Conservation (phyloP, 768 basidiomycete species). For the Filobasidium wieringae region DNA sequence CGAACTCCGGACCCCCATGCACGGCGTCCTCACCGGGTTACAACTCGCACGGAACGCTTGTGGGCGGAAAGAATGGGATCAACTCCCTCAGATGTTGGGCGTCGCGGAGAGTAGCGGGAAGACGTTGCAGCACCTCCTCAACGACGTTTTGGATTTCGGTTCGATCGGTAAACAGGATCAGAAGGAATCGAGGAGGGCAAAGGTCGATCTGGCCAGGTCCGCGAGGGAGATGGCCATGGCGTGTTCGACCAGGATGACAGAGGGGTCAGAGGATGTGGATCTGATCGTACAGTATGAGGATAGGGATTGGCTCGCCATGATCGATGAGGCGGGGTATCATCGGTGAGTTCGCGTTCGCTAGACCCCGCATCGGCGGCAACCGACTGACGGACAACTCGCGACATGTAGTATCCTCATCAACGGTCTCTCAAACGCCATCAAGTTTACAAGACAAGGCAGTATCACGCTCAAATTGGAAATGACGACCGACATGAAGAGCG, state of each 20-base stretch:
- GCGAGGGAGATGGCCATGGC: background rate
- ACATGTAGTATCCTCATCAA: slow-evolving; percentile 23
- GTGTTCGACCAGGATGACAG: background rate
- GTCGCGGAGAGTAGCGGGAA: slow-evolving; percentile 18
- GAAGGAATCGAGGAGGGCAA: background rate
- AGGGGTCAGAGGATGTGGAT: background rate
- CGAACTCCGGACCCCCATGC: slow-evolving; percentile 27
- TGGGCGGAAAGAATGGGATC: slow-evolving; percentile 1
- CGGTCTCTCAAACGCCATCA: slow-evolving; percentile 22
- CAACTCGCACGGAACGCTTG: slow-evolving; percentile 18
- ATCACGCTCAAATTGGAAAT: slow-evolving; percentile 13
- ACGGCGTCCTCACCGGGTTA: slow-evolving; percentile 23
- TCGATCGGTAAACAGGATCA: background rate
- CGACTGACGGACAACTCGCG: slow-evolving; percentile 21
- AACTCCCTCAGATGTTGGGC: background rate
- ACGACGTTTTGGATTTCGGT: slow-evolving; percentile 21
- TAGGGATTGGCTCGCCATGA: slow-evolving; percentile 3
- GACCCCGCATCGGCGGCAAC: slow-evolving; percentile 22
- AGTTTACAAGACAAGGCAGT: slow-evolving; percentile 16
- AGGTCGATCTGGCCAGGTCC: background rate
- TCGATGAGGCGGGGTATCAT: slow-evolving; percentile 21
- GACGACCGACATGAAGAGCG: background rate
- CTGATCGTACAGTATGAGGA: slow-evolving; percentile 4
- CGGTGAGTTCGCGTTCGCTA: slow-evolving; percentile 14
- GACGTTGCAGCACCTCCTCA: slow-evolving; percentile 19